Percentiles rank a stretch among this genome's conserved stretches.
These are phyloP conservation scores for Penicillium psychrofluorescens DNA, from an alignment of 495 filamentous ascomycete species.

Conservation along the genomic window DNA sequence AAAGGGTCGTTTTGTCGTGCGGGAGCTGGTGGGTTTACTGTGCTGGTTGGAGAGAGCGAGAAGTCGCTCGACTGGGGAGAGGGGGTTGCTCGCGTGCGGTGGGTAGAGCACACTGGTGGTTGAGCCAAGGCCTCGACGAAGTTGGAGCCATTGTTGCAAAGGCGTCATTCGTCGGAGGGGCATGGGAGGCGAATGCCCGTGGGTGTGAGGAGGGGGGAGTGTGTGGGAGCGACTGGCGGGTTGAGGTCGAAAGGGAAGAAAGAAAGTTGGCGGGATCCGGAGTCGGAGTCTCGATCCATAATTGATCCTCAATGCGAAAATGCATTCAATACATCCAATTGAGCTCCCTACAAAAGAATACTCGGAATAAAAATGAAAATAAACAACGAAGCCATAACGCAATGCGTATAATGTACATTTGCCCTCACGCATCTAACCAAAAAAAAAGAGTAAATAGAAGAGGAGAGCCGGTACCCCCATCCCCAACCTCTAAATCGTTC, in stretches of 20 bases:
- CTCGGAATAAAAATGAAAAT: too few relatives aligned
- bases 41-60: neutral
- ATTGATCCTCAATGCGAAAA: conserved; percentile 9
- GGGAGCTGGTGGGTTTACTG: neutral
- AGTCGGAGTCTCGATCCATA: neutral
- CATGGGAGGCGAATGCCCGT: conserved; percentile 4
- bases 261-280: too few relatives aligned
- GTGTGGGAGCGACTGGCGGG: conserved; percentile 1
- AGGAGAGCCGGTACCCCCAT: conserved; percentile 7
- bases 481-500: conserved; percentile 1
- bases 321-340: conserved; percentile 23
- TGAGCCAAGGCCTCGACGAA: conserved; percentile 2
- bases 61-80: too few relatives aligned
- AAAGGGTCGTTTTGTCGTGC: conserved; percentile 7
- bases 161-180: conserved; percentile 1
- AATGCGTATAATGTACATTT: conserved; percentile 43
- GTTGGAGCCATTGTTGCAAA: conserved; percentile 6
- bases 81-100: neutral
- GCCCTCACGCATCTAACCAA: conserved; percentile 18
- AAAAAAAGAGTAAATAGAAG: conserved; percentile 9
- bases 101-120: neutral
- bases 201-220: neutral
- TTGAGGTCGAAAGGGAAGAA: neutral
- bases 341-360: conserved; percentile 21
- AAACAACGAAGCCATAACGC: conserved; percentile 20